Conservation (phyloP, 306 rosid species). For the Gleditsia sinensis region DNA sequence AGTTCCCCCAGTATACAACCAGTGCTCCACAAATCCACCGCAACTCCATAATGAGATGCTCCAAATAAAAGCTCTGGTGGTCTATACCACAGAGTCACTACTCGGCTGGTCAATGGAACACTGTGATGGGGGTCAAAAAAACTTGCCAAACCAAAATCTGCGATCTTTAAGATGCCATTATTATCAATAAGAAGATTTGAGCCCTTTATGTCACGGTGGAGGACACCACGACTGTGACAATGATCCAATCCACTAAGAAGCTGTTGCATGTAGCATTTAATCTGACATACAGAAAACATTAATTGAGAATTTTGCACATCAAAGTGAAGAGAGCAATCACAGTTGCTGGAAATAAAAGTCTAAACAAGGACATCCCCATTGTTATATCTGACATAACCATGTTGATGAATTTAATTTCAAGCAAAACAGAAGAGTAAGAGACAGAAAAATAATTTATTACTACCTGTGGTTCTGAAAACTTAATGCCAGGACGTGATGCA, state of each 20-base stretch:
- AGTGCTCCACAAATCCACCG: constrained; percentile 91
- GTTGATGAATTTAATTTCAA: neutral
- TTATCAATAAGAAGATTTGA: constrained; percentile 89
- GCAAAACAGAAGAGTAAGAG: constrained; percentile 10
- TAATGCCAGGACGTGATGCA: constrained; percentile 63
- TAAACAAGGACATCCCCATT: constrained; percentile 13
- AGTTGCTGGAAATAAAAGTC: constrained; percentile 11
- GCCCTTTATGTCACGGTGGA: constrained; percentile 99
- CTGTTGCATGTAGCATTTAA: constrained; percentile 93
- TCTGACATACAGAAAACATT: constrained; percentile 41
- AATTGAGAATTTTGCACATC: constrained; percentile 34
- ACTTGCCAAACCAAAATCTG: constrained; percentile 95
- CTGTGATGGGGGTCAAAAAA: constrained; percentile 64
- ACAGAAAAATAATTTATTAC: constrained; percentile 13
- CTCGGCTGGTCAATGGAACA: constrained; percentile 83
- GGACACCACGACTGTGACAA: constrained; percentile 84
- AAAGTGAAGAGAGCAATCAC: constrained; percentile 20
- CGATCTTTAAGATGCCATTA: constrained; percentile 83
- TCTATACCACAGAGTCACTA: constrained; percentile 95
- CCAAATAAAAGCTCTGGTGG: constrained; percentile 98
- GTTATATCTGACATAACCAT: constrained; percentile 6
- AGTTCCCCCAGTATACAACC: constrained; percentile 97
- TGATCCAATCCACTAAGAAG: constrained; percentile 88
- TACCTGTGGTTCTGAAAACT: constrained; percentile 93
- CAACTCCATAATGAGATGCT: constrained; percentile 85